A percentile compares a stretch with the other conserved stretches of the same genome.
Conservation (phyloP, 2,329 filamentous ascomycete species). For the Trichoderma breve region DNA sequence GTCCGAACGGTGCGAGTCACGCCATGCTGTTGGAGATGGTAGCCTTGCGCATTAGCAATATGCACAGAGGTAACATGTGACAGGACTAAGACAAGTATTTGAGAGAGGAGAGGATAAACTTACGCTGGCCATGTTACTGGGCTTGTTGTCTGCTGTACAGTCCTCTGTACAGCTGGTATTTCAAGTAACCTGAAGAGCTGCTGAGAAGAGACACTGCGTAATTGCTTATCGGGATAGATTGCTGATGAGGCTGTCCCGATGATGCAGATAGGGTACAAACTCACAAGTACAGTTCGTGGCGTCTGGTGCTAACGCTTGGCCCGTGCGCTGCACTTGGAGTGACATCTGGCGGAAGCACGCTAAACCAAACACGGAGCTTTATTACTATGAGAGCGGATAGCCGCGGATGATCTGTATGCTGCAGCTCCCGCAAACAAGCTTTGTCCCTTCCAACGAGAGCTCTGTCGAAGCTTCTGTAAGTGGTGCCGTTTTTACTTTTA, state of each 20-base stretch:
- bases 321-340: neutral
- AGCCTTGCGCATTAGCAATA: slow-evolving; percentile 6
- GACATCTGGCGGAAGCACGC: neutral
- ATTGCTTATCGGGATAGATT: neutral
- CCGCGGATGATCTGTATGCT: neutral
- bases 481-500: neutral
- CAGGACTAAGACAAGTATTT: neutral
- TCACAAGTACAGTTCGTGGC: neutral
- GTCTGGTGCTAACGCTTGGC: neutral
- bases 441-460: neutral
- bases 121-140: slow-evolving; percentile 5
- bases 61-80: neutral
- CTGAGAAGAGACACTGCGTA: neutral
- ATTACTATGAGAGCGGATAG: neutral
- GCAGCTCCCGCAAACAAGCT: neutral
- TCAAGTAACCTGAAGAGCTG: neutral
- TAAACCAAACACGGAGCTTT: neutral
- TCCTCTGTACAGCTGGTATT: neutral
- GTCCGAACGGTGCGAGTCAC: slow-evolving; percentile 65
- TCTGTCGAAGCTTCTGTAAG: neutral
- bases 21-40: slow-evolving; percentile 63
- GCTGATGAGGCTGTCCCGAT: neutral
- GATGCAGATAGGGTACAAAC: neutral
- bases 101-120: neutral
- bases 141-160: neutral